These are phyloP conservation scores for Suillus occidentalis DNA, from an alignment of 768 basidiomycete species.

Conservation along the genomic window DNA sequence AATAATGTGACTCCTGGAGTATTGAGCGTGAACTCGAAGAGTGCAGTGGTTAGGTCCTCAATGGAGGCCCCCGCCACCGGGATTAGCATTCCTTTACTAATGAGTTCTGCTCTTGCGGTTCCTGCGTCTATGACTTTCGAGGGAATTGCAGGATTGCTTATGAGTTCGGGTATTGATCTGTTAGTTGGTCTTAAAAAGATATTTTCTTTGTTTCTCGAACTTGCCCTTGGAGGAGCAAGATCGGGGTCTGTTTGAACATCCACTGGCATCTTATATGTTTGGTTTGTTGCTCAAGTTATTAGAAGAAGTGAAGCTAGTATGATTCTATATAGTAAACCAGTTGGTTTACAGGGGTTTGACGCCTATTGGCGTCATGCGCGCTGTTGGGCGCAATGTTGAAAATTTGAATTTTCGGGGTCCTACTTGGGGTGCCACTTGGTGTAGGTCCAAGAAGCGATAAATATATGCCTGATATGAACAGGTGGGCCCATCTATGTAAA, in stretches of 20 bases:
- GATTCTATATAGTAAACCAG: background rate
- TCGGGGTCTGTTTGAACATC: background rate
- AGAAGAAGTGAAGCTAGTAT: background rate
- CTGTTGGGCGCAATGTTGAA: background rate
- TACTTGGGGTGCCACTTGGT: background rate
- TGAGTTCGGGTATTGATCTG: background rate
- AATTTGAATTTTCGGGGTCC: background rate
- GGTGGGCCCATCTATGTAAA: no score
- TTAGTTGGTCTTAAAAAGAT: background rate
- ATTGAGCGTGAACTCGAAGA: background rate
- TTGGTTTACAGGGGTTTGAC: background rate
- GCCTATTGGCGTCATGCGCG: no score
- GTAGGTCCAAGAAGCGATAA: background rate
- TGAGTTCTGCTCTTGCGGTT: background rate
- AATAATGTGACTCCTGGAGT: background rate
- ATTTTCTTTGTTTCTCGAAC: background rate
- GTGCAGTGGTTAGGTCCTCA: fast-evolving
- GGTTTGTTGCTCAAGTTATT: no score
- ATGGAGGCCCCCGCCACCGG: background rate
- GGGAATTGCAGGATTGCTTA: background rate
- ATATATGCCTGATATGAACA: no score
- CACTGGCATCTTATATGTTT: background rate
- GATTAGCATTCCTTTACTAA: background rate
- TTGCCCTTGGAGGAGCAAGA: background rate
- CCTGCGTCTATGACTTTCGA: background rate